phyloP scores from a whole-genome alignment of 202 grass and related monocot species.

The Schoenoplectus tabernaemontani region DNA sequence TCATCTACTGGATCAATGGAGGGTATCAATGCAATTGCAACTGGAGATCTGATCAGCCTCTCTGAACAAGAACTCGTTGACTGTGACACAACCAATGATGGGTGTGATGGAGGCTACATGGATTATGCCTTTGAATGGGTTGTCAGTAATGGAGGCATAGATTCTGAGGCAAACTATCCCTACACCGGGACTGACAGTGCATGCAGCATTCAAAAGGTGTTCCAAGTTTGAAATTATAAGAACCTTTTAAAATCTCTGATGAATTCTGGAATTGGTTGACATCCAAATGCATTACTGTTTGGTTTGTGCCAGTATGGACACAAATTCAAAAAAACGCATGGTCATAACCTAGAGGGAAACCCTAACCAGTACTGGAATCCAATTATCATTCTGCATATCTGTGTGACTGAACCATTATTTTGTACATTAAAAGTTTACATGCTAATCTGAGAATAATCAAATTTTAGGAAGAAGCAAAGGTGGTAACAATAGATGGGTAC shows the following conservation, averaged over 20 bases:
- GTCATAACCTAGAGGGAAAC: not conserved
- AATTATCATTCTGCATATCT: constrained; percentile 12
- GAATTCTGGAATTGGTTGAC: not conserved
- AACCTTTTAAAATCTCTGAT: not conserved
- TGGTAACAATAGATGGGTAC: constrained; percentile 36
- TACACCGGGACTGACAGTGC: constrained; percentile 6
- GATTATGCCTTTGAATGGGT: constrained; percentile 26
- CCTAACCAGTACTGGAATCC: not conserved
- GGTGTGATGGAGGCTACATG: constrained; percentile 26
- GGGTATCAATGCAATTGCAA: constrained; percentile 22
- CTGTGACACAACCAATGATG: constrained; percentile 11
- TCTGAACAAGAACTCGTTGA: constrained; percentile 29
- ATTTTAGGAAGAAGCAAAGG: constrained; percentile 36
- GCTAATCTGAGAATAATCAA: not conserved
- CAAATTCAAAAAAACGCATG: not conserved
- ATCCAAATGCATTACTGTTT: not conserved
- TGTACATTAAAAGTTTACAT: not conserved
- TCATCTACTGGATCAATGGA: constrained; percentile 28
- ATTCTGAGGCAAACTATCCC: constrained; percentile 20
- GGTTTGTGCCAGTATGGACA: not conserved
- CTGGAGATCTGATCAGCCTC: constrained; percentile 16
- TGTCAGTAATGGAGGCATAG: constrained; percentile 15
- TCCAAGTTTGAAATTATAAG: not conserved
- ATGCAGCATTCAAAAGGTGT: constrained; percentile 23
- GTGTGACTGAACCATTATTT: constrained; percentile 18